Percentiles rank a stretch among this genome's conserved stretches.
phyloP scores from a whole-genome alignment of 1,284 basidiomycete genomes.

The Stereum hirsutum region DNA sequence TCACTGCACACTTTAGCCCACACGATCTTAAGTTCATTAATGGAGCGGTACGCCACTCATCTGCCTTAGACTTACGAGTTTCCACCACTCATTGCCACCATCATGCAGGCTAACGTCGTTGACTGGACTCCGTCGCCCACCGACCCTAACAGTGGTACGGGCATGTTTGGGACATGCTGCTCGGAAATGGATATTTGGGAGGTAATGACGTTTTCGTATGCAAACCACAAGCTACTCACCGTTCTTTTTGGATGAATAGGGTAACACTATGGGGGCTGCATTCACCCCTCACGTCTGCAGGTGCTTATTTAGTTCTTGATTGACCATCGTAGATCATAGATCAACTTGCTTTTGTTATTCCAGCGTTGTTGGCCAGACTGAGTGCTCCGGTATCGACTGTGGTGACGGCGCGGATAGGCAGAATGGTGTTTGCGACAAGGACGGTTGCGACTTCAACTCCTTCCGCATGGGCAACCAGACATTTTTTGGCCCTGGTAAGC shows the following conservation, averaged over 20 bases:
- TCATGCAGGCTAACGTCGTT: conserved; percentile 30
- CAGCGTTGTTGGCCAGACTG: conserved; percentile 27
- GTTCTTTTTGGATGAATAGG: too few species aligned
- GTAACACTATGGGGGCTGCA: conserved; percentile 37
- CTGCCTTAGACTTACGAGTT: neutral
- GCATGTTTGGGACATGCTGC: conserved; percentile 39
- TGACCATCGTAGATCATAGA: too few species aligned
- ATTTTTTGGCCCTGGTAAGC: conserved; percentile 36
- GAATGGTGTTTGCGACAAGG: conserved; percentile 37
- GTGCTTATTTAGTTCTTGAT: too few species aligned
- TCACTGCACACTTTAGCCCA: too few species aligned
- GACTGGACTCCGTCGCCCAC: conserved; percentile 30
- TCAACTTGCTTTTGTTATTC: too few species aligned
- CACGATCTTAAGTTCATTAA: conserved; percentile 45
- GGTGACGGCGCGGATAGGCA: conserved; percentile 28
- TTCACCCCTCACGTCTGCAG: conserved; percentile 41
- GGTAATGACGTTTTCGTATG: too few species aligned
- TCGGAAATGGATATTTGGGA: conserved; percentile 52
- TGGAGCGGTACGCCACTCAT: conserved; percentile 24
- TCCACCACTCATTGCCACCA: neutral
- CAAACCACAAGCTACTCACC: too few species aligned
- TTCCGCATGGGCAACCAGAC: conserved; percentile 39
- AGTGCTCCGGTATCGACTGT: conserved; percentile 31
- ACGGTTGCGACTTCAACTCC: conserved; percentile 50
- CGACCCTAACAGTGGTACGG: conserved; percentile 35